Base-by-base conservation (phyloP, 2,329 filamentous ascomycete genomes). In the Didymella pomorum region DNA sequence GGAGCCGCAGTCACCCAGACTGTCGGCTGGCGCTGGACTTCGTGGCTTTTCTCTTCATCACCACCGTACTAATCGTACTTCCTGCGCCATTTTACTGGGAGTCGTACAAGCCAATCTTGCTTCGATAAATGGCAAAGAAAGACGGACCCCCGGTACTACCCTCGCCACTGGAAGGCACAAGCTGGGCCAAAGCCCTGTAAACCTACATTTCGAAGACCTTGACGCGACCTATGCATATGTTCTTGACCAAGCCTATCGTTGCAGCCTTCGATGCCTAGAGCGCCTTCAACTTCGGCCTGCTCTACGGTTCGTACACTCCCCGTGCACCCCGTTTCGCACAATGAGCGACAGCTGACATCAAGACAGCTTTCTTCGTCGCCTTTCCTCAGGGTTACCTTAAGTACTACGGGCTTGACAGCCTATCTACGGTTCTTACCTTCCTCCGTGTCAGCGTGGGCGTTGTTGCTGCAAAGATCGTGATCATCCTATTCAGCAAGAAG, bases 41-140 rank as follows among this genome's bases (percentile, higher is more conserved):
- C 76, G 49, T 80, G 79, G 78, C 66, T 70, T 44, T 72, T 16
- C 70, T 81, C 23, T 74, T 80, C 60, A 74, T 79, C 56, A 71
- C 72, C 2, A 68, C 76, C 2, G 70, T 72, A 18, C 11, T 46
- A 16, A 70, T 75, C 18, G 70, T 65, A 33, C 8, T 33, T 16
- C 29, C 11, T 14, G 29, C 29, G 29, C 29, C 29, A 3, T 33
- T 33, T 6, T 33, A 33, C 29, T 33, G 75, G 28, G 86, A 88
- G 65, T 85, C 85, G 0, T 86, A 84, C 63, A 81, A 85, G 52
- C 77, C 78, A 50, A 71, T 75, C 51, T 79, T 84, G 0, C 72
- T 84, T 1, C 62, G 71, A 39, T 68, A 66, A 35, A 69, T 74
- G 16, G 73, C 72, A 12, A 75, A 76, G 52, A 25, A 59, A 39